These are phyloP conservation scores for Agrostemma githago DNA, from an alignment of 148 eudicot species.

Conservation along the genomic window DNA sequence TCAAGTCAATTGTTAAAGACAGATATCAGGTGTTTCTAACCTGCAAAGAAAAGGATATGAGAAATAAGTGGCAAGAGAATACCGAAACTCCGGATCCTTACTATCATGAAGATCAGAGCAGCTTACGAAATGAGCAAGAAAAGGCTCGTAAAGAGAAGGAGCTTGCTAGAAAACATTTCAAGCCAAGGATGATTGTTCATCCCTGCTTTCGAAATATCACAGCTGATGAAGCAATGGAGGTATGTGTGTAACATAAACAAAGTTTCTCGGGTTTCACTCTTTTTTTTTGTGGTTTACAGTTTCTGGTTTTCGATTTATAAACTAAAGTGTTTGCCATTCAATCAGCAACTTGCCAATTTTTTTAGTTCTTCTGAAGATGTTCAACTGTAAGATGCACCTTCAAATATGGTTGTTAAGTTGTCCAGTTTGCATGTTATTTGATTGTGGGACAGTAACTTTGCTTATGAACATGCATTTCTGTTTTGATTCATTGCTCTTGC, in stretches of 20 bases:
- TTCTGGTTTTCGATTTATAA: background rate
- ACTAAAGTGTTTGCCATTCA: background rate
- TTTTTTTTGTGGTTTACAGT: background rate
- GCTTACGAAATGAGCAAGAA: constrained; percentile 51
- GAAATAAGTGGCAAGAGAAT: constrained; percentile 47
- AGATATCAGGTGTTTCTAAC: constrained; percentile 75
- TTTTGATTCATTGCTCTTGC: background rate
- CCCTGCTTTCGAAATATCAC: constrained; percentile 86
- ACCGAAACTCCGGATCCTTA: constrained; percentile 53
- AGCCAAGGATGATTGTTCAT: constrained; percentile 89
- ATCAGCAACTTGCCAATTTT: background rate
- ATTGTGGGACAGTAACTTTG: background rate
- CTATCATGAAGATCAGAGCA: constrained; percentile 83
- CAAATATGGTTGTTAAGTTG: background rate
- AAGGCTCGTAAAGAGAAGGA: constrained; percentile 81
- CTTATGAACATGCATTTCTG: background rate
- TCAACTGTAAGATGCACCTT: background rate
- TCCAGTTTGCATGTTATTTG: background rate
- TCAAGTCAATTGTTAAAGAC: constrained; percentile 56
- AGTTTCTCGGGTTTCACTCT: constrained; percentile 1
- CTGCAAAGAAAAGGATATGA: constrained; percentile 76
- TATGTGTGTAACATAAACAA: constrained; percentile 18
- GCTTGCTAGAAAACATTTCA: constrained; percentile 87
- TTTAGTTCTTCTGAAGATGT: background rate
- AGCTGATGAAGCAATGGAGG: constrained; percentile 94